Evolutionary conservation across 495 filamentous ascomycete species (phyloP).

Genomic region (Letharia lupina): DNA sequence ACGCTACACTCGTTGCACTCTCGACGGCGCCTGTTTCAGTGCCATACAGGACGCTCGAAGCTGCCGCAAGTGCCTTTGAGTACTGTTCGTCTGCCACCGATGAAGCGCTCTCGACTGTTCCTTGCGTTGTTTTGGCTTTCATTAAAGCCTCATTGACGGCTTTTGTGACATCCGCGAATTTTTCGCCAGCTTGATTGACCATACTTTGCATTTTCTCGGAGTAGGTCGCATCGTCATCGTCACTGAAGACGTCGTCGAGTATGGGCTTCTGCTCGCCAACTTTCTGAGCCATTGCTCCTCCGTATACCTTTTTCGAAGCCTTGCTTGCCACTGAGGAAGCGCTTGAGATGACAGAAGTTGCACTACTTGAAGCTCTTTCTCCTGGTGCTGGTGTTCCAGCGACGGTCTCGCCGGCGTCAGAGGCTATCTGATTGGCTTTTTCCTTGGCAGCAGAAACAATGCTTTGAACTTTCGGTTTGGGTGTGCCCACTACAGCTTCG

Average conservation of each 20-base stretch:
- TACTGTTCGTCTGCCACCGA: slow-evolving; percentile 49
- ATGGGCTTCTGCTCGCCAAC: slow-evolving; percentile 43
- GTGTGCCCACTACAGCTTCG: slow-evolving; percentile 29
- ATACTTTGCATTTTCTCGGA: slow-evolving; percentile 45
- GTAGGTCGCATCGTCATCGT: slow-evolving; percentile 37
- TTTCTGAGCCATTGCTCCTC: slow-evolving; percentile 48
- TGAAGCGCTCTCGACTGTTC: slow-evolving; percentile 37
- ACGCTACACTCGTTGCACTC: slow-evolving; percentile 43
- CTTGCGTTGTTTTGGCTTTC: slow-evolving; percentile 35
- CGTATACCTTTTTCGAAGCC: slow-evolving; percentile 40
- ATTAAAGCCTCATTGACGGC: slow-evolving; percentile 47
- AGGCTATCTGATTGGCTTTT: slow-evolving; percentile 18
- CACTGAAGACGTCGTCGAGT: slow-evolving; percentile 44
- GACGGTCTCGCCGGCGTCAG: slow-evolving; percentile 27
- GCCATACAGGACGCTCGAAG: slow-evolving; percentile 51
- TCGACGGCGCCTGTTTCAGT: slow-evolving; percentile 43
- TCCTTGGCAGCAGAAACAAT: slow-evolving; percentile 29
- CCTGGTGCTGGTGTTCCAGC: slow-evolving; percentile 26
- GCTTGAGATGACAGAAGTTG: slow-evolving; percentile 24
- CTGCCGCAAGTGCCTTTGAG: slow-evolving; percentile 46
- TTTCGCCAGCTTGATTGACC: slow-evolving; percentile 42
- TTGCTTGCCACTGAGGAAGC: slow-evolving; percentile 28
- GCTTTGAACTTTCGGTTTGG: slow-evolving; percentile 30
- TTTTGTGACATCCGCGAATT: slow-evolving; percentile 43
- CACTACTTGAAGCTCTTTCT: slow-evolving; percentile 19